A percentile compares a stretch with the other conserved stretches of the same genome.
Evolutionary conservation across 345 rosid genomes (phyloP).

Genomic region (Eucalyptus dawsonii): DNA sequence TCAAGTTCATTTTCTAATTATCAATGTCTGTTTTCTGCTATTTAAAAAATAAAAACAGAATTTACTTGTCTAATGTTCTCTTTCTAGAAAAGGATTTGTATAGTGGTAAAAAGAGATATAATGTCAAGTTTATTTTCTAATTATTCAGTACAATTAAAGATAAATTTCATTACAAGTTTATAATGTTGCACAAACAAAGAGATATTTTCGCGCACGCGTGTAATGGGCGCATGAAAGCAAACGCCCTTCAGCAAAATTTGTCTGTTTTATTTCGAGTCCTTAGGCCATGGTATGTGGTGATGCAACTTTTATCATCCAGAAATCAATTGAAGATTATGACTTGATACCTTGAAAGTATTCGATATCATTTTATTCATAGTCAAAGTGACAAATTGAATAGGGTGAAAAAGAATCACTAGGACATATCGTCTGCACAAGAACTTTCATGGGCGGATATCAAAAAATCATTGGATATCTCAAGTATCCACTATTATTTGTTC

Average conservation of each 20-base stretch:
- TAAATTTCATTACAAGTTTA: not conserved
- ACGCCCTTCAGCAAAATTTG: not conserved
- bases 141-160: not conserved
- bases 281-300: not conserved
- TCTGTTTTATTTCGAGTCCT: not conserved
- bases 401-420: not conserved
- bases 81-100: not conserved
- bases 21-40: no score
- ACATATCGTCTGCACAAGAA: no score
- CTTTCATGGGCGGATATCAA: not conserved
- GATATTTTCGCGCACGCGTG: not conserved
- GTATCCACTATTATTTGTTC: not conserved
- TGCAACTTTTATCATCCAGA: not conserved
- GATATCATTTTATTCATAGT: not conserved
- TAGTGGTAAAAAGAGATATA: not conserved
- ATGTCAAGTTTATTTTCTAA: not conserved
- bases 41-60: not conserved
- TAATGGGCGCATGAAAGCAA: not conserved
- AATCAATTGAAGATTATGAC: not conserved
- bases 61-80: not conserved
- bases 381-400: not conserved
- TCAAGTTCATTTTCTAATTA: no score
- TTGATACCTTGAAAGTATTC: not conserved
- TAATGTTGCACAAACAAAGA: not conserved
- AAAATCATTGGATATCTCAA: not conserved